These are phyloP conservation scores for Austroboletus novae-zelandiae DNA, from an alignment of 1,284 basidiomycete species.

Conservation along the genomic window DNA sequence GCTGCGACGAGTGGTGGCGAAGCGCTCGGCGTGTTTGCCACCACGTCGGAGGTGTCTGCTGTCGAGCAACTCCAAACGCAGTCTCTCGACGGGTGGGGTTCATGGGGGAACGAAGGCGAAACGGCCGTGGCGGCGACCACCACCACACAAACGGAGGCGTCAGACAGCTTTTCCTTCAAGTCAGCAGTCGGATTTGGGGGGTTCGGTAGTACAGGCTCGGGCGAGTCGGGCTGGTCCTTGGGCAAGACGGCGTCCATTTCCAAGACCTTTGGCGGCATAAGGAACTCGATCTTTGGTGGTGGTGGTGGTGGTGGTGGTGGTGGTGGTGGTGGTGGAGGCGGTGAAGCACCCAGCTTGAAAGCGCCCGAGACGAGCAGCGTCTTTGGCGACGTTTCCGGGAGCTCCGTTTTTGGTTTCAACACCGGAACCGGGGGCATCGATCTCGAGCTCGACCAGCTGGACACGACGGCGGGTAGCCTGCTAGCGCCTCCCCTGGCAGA, in stretches of 20 bases:
- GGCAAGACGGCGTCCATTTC: background rate
- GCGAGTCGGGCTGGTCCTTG: background rate
- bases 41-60: too few relatives aligned
- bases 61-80: background rate
- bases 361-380: background rate
- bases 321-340: background rate
- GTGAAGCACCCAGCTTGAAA: background rate
- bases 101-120: background rate
- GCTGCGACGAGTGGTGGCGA: too few relatives aligned
- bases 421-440: too few relatives aligned
- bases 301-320: background rate
- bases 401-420: too few relatives aligned
- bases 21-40: too few relatives aligned
- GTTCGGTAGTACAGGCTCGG: background rate
- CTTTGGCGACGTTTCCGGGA: too few relatives aligned
- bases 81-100: background rate
- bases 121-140: background rate
- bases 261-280: background rate
- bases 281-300: background rate
- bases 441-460: too few relatives aligned
- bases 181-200: constrained; percentile 7
- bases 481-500: too few relatives aligned
- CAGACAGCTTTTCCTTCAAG: constrained; percentile 2
- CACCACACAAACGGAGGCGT: background rate
- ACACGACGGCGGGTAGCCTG: too few relatives aligned